These are phyloP conservation scores for Huntiella omanensis DNA, from an alignment of 2,329 filamentous ascomycete species.

Conservation along the genomic window DNA sequence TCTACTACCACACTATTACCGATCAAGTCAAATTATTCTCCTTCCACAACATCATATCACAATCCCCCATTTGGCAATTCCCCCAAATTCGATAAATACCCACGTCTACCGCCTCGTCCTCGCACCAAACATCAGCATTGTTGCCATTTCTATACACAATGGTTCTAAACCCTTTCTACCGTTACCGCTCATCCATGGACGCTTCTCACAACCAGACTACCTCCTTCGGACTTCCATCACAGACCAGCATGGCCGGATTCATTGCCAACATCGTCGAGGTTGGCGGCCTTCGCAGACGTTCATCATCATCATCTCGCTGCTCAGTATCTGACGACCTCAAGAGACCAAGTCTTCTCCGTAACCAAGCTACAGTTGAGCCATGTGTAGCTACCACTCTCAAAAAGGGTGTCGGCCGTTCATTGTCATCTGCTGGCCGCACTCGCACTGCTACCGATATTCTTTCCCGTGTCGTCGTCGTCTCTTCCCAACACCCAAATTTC, in stretches of 20 bases:
- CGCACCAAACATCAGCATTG: neutral
- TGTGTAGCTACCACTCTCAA: constrained; percentile 7
- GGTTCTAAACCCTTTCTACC: constrained; percentile 9
- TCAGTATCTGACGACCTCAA: constrained; percentile 10
- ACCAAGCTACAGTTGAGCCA: constrained; percentile 9
- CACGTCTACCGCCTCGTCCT: neutral
- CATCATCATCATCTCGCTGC: constrained; percentile 11
- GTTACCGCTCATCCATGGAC: constrained; percentile 8
- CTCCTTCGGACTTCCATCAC: constrained; percentile 5
- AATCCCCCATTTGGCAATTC: neutral
- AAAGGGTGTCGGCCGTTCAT: constrained; percentile 8
- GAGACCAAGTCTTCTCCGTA: constrained; percentile 10
- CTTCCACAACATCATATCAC: neutral
- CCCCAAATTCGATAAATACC: neutral
- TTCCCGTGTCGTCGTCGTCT: constrained; percentile 8
- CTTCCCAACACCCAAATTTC: constrained; percentile 6
- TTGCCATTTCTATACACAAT: constrained; percentile 3
- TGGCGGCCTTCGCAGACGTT: constrained; percentile 9
- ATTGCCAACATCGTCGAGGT: constrained; percentile 10
- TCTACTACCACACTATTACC: neutral
- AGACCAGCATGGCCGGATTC: constrained; percentile 9
- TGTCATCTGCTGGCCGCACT: constrained; percentile 7
- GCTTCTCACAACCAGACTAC: constrained; percentile 2
- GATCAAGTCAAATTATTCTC: neutral
- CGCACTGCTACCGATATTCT: constrained; percentile 10